Percentiles rank a stretch among this genome's conserved stretches.
Conservation (phyloP, 495 filamentous ascomycete species). For the Xylaria nigripes region DNA sequence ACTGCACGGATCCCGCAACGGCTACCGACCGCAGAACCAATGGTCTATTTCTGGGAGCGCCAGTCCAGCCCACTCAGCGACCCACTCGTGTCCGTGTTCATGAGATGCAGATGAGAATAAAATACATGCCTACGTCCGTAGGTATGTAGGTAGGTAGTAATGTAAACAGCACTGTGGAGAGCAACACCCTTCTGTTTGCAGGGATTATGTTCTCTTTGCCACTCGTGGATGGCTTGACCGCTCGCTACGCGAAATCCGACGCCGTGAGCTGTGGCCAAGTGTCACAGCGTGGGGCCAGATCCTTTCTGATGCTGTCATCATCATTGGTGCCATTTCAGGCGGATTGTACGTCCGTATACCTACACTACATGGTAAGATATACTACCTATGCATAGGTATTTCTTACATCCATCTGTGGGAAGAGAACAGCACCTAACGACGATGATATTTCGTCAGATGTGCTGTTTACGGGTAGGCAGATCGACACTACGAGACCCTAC, state of each 20-base stretch:
- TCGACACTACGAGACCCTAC: not conserved
- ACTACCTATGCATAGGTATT: not conserved
- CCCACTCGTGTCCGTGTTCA: constrained; percentile 8
- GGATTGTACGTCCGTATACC: too few species aligned
- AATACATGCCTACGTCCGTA: not conserved
- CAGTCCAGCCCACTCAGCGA: not conserved
- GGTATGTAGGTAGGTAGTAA: too few species aligned
- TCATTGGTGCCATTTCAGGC: not conserved
- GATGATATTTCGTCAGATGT: not conserved
- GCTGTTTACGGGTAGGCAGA: not conserved
- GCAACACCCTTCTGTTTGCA: not conserved
- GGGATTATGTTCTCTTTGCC: not conserved
- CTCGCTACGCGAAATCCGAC: not conserved
- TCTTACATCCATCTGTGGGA: not conserved
- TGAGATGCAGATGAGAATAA: constrained; percentile 10
- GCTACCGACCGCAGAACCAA: not conserved
- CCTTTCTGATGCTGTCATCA: not conserved
- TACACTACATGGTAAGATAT: too few species aligned
- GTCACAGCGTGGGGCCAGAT: constrained; percentile 5
- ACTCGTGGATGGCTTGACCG: not conserved
- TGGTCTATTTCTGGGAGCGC: not conserved
- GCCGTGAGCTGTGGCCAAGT: constrained; percentile 5
- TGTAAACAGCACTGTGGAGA: not conserved
- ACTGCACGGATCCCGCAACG: not conserved
- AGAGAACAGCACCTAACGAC: not conserved